phyloP scores from a whole-genome alignment of 768 basidiomycete genomes.

The Leccinum fibrillosum region DNA sequence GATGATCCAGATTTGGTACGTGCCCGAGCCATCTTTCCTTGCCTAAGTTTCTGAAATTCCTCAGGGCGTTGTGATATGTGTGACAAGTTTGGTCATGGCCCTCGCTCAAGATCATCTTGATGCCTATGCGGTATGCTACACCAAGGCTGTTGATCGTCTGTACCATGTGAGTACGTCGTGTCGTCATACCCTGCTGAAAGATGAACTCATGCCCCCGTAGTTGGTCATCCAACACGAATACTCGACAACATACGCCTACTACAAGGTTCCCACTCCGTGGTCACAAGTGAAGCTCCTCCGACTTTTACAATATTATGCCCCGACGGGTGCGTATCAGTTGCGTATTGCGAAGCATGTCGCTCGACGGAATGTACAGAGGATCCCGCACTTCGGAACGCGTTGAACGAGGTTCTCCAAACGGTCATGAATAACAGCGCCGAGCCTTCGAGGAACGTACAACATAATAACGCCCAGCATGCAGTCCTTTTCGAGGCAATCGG shows the following conservation, averaged over 20 bases:
- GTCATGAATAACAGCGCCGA: constrained; percentile 92
- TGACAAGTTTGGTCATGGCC: constrained; percentile 90
- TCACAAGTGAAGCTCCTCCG: no score
- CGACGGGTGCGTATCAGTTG: not conserved
- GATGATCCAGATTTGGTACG: constrained; percentile 84
- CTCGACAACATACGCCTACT: no score
- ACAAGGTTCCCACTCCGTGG: no score
- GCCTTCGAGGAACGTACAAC: constrained; percentile 91
- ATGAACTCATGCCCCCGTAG: no score
- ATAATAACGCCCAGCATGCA: constrained; percentile 97
- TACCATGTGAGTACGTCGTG: constrained; percentile 53
- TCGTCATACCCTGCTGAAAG: no score
- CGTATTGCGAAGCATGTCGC: not conserved
- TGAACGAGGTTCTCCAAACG: constrained; percentile 82
- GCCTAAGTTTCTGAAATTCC: not conserved
- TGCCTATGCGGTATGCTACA: constrained; percentile 88
- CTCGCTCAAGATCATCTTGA: constrained; percentile 93
- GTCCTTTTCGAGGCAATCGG: constrained; percentile 98
- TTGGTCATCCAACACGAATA: no score
- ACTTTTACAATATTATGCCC: no score
- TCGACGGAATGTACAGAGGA: constrained; percentile 58
- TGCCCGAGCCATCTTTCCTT: constrained; percentile 2
- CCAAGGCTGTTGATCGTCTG: constrained; percentile 89
- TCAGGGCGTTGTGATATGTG: constrained; percentile 92
- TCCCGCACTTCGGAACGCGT: constrained; percentile 65